Evolutionary conservation across 441 rosid species (phyloP), one percentile per base, ranked within the genome.

Genomic region (Pelargonium hybrid): DNA sequence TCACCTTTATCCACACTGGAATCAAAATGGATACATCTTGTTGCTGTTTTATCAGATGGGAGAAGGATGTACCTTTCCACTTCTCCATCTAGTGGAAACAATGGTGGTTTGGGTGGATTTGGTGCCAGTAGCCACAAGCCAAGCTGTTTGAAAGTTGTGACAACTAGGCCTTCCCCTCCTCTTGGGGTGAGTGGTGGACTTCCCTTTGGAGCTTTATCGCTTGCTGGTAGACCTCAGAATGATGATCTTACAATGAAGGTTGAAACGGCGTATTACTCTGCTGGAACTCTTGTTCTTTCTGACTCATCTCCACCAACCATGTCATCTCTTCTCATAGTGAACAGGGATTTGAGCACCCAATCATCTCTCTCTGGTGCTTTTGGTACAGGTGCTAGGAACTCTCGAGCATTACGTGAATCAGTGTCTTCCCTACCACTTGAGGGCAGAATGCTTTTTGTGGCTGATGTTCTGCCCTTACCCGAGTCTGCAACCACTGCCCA

Each of bases 401-500:
- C 93, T 78, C 86, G 91, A 26, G 96, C 94, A 71, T 85, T 89
- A 70, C 84, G 92, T 52, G 99, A 94, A 86, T 76, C 73, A 66
- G 88, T 92, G 69, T 86, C 96, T 79, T 86, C 97, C 39, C 75
- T 90, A 74, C 99, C 99, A 37, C 82, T 92, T 75, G 99, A 92
- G 83, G 99, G 98, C 68, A 92, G 93, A 65, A 92, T 94, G 98
- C 98, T 94, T 78, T 92, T 88, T 80, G 99, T 88, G 70, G 93
- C 94, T 62, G 97, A 92, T 85, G 93, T 90, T 71, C 77, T 85
- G 65, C 99, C 98, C 61, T 77, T 81, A 45, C 94, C 94, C 54
- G 97, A 90, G 70, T 81, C 85, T 66, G 96, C 99, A 75, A 86
- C 87, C 25, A 85, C 81, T 59, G 84, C 90, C 65, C 91, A 85